Conservation (phyloP, 106 monocot species). For the Acorus gramineus region DNA sequence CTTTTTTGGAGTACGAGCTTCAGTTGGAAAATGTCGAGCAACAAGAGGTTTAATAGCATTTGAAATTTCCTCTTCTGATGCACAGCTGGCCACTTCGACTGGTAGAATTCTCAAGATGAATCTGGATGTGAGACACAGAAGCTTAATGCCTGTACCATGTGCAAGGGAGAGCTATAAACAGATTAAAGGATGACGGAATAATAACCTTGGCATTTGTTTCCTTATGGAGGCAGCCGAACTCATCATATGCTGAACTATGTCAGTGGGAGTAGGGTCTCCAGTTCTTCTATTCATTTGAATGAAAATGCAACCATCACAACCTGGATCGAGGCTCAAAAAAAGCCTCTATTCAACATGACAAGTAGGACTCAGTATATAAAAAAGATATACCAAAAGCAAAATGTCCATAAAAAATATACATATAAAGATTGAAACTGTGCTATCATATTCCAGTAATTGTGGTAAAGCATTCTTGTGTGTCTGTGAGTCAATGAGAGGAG, state of each 20-base stretch:
- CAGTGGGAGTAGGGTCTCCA: constrained; percentile 61
- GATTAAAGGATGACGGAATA: neutral
- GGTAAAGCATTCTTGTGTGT: too few species aligned
- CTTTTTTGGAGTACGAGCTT: constrained; percentile 48
- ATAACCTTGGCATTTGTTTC: constrained; percentile 95
- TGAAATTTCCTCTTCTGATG: constrained; percentile 88
- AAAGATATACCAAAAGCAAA: too few species aligned
- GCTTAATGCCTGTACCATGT: neutral
- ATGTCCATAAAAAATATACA: too few species aligned
- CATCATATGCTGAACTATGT: constrained; percentile 72
- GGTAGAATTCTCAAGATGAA: constrained; percentile 93
- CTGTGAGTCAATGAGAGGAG: too few species aligned
- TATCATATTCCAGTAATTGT: too few species aligned
- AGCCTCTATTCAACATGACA: constrained; percentile 47
- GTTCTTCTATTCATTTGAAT: constrained; percentile 85
- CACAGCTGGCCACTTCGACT: constrained; percentile 80
- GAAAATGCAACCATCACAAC: constrained; percentile 87
- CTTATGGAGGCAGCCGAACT: constrained; percentile 55
- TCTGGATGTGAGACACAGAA: constrained; percentile 19
- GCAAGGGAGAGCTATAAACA: neutral
- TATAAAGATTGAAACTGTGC: too few species aligned
- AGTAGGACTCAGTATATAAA: too few species aligned
- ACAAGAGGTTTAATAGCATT: constrained; percentile 78
- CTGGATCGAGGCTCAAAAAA: constrained; percentile 86
- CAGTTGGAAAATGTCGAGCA: constrained; percentile 59